These are phyloP conservation scores for Trichoderma hamatum DNA, from an alignment of 2,329 filamentous ascomycete genomes.

Conservation along the genomic window DNA sequence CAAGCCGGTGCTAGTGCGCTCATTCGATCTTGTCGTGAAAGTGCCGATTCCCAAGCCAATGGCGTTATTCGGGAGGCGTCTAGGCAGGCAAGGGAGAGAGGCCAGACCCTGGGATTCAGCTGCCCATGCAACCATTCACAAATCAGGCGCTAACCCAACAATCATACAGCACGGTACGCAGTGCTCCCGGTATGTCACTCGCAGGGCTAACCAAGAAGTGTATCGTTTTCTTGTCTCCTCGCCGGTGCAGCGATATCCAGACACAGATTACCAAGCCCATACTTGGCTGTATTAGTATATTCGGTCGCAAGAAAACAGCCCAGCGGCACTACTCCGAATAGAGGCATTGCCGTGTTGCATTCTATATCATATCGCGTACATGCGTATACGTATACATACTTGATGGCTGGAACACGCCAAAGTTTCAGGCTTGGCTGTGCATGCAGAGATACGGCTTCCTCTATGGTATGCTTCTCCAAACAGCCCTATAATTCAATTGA, in stretches of 20 bases:
- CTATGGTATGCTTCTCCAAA: neutral
- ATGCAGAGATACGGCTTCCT: neutral
- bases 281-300: neutral
- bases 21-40: neutral
- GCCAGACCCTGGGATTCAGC: conserved; percentile 1
- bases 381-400: neutral
- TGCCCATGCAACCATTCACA: conserved; percentile 8
- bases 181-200: neutral
- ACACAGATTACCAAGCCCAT: neutral
- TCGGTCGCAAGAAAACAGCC: conserved; percentile 1
- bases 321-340: conserved; percentile 7
- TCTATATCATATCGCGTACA: conserved; percentile 3
- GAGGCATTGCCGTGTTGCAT: conserved; percentile 1
- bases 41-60: neutral
- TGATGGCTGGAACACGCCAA: neutral
- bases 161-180: too few relatives aligned
- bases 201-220: neutral
- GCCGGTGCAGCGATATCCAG: neutral
- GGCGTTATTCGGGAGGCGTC: neutral
- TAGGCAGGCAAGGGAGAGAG: neutral
- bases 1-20: neutral
- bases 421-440: neutral
- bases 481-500: neutral
- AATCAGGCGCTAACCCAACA: neutral
- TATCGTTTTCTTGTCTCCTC: neutral